phyloP scores from a whole-genome alignment of 2,329 filamentous ascomycete genomes.

The Xylaria digitata region DNA sequence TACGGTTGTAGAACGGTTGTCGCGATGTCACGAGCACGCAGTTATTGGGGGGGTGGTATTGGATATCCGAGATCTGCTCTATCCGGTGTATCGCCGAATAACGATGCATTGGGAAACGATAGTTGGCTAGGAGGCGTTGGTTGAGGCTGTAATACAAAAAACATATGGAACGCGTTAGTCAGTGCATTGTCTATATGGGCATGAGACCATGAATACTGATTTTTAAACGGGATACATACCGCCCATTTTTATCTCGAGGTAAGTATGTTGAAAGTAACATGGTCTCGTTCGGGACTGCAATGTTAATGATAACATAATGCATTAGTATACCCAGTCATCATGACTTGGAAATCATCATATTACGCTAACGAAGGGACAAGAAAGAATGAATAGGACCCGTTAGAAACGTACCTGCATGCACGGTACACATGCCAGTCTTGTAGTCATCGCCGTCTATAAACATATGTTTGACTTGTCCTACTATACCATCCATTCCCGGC shows the following conservation, averaged over 20 bases:
- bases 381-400: not conserved
- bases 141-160: slow-evolving; percentile 38
- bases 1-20: not conserved
- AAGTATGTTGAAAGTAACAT: slow-evolving; percentile 57
- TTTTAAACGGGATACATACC: slow-evolving; percentile 47
- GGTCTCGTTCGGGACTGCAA: slow-evolving; percentile 51
- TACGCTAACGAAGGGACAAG: not conserved
- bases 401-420: slow-evolving; percentile 57
- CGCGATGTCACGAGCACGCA: slow-evolving; percentile 18
- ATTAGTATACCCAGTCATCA: slow-evolving; percentile 28
- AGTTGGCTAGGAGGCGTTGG: slow-evolving; percentile 40
- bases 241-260: slow-evolving; percentile 56
- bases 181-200: not conserved
- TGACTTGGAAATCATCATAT: not conserved
- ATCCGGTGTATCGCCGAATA: slow-evolving; percentile 50
- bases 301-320: not conserved
- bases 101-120: slow-evolving; percentile 26
- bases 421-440: slow-evolving; percentile 55
- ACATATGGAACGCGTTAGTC: not conserved
- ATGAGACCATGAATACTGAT: too few species aligned
- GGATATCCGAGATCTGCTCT: slow-evolving; percentile 57
- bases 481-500: not conserved
- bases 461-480: slow-evolving; percentile 53
- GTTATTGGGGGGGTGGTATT: slow-evolving; percentile 57
- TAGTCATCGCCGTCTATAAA: slow-evolving; percentile 55